Conservation (phyloP, 176 grass and related monocot genomes). For the Saccharum officinarum region DNA sequence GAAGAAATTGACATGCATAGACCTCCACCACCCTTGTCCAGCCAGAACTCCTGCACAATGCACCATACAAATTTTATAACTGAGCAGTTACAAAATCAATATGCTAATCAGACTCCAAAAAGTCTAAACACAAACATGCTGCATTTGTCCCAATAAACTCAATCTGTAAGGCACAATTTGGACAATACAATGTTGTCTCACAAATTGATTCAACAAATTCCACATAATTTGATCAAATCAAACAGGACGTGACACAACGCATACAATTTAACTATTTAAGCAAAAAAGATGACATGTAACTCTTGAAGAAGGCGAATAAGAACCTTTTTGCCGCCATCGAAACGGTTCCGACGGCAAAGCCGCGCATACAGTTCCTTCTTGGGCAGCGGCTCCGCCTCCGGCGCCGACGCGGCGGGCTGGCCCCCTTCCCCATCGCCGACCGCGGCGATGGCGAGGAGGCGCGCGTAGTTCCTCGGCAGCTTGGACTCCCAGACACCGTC, state of each 20-base stretch:
- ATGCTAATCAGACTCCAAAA: not conserved
- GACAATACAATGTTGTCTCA: not conserved
- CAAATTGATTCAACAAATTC: not conserved
- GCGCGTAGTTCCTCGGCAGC: conserved; percentile 79
- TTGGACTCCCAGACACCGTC: conserved; percentile 85
- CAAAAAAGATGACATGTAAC: not conserved
- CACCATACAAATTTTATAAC: conserved; percentile 17
- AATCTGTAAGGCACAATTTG: not conserved
- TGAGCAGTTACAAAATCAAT: not conserved
- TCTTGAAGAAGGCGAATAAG: not conserved
- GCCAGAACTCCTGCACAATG: conserved; percentile 78
- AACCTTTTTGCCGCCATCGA: conserved; percentile 79
- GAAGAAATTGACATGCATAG: conserved; percentile 82
- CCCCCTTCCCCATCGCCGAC: conserved; percentile 8
- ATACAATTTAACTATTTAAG: not conserved
- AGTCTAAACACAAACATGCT: not conserved
- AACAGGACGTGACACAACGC: not conserved
- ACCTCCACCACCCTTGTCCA: conserved; percentile 75
- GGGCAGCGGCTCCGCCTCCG: conserved; percentile 35
- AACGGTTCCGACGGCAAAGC: conserved; percentile 64
- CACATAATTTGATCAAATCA: not conserved
- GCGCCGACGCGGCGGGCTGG: not conserved
- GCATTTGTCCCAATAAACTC: not conserved
- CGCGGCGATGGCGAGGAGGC: conserved; percentile 50
- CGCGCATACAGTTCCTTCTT: conserved; percentile 86